Evolutionary conservation across 208 protist genomes (phyloP).

Genomic region (Leishmania gerbilli): DNA sequence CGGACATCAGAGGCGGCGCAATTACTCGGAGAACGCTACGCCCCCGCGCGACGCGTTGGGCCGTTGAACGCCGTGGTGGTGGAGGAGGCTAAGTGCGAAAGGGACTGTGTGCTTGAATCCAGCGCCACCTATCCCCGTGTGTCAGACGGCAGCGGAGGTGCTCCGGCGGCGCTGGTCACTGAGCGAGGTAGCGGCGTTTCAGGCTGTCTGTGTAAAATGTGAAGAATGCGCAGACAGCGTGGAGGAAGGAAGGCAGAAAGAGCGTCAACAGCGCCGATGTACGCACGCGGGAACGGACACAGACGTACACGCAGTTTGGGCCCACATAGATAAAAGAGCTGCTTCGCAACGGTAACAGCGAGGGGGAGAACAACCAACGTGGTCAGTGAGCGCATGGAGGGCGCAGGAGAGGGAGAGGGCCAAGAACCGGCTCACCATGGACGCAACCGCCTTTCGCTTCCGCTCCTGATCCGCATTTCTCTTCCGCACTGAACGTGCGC

Average conservation of each 20-base stretch:
- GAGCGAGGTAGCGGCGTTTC: neutral
- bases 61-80: neutral
- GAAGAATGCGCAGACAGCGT: neutral
- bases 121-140: neutral
- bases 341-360: neutral
- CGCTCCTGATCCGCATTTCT: neutral
- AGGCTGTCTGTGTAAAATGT: neutral
- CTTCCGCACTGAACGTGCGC: neutral
- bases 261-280: neutral
- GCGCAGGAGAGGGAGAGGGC: neutral
- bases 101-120: neutral
- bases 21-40: neutral
- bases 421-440: neutral
- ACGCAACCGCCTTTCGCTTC: neutral
- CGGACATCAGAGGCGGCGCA: neutral
- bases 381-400: neutral
- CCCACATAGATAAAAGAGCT: neutral
- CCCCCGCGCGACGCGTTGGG: neutral
- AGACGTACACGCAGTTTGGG: neutral
- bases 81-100: too few relatives aligned
- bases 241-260: neutral
- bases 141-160: neutral
- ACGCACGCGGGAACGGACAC: neutral
- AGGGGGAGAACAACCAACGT: neutral
- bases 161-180: neutral